Conservation (phyloP, 345 rosid genomes). For the Eucalyptus tenuipes region DNA sequence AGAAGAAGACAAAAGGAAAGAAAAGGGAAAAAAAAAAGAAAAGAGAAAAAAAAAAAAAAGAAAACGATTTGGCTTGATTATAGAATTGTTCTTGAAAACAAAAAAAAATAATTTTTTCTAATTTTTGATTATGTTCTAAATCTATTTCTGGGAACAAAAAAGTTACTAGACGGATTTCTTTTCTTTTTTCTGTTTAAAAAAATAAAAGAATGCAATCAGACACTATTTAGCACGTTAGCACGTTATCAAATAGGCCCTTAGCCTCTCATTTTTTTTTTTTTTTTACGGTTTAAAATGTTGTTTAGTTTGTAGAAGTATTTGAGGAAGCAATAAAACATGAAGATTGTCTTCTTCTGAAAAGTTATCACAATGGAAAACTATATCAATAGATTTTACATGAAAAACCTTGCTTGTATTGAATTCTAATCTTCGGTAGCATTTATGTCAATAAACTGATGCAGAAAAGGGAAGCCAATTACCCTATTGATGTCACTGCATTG, state of each 20-base stretch:
- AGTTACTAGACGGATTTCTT: too few species aligned
- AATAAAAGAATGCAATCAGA: too few species aligned
- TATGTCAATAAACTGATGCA: neutral
- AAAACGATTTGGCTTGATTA: too few species aligned
- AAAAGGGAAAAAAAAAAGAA: too few species aligned
- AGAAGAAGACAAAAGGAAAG: too few species aligned
- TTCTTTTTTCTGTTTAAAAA: too few species aligned
- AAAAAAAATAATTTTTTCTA: too few species aligned
- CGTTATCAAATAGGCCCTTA: too few species aligned
- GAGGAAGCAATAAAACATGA: neutral
- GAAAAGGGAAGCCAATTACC: neutral
- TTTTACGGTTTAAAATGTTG: neutral
- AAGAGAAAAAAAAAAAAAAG: too few species aligned
- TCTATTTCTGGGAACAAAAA: accelerated
- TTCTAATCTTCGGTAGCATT: neutral
- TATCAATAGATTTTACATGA: neutral
- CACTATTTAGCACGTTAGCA: too few species aligned
- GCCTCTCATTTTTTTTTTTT: neutral
- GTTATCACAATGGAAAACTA: neutral
- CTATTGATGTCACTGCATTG: neutral
- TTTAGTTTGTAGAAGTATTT: neutral
- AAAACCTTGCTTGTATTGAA: neutral
- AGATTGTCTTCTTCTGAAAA: neutral
- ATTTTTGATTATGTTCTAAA: too few species aligned
- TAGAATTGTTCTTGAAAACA: accelerated